Evolutionary conservation across 805 yeast species (phyloP), one percentile per base, ranked within the genome.

Genomic region (Myxozyma kluyveri): DNA sequence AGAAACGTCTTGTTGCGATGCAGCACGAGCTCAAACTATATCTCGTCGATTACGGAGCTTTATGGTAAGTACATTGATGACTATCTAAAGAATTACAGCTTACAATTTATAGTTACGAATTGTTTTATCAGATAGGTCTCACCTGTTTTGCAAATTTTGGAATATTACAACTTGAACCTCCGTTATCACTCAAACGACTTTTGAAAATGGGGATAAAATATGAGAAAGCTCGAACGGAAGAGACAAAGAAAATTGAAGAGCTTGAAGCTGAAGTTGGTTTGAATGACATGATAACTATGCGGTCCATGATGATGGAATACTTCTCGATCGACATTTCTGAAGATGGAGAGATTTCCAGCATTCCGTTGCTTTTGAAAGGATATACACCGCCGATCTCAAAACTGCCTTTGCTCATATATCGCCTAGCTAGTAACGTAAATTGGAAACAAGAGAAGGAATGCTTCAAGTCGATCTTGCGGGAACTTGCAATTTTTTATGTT

Each of bases 61-160:
- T 87, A 0, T 73, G 83, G 56, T 52, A 39, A 10, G 19, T n/a
- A 14, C 3, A 1, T 40, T 41, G n/a, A 9, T 29, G 33, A 29
- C 9, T 29, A 9, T 9, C 33, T 29, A 14, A 9, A 14, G 33
- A 14, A 14, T 29, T 29, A 9, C n/a, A 29, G 33, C 33, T 29
- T 29, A 9, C 33, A 29, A 14, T 36, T 37, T 3, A 6, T 24
- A 48, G 59, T 26, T 68, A 70, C 54, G 88, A 86, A 56, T 72
- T 88, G 49, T 89, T 86, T 62, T 93, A 89, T 67, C 97, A 93
- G 62, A 69, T 86, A 3, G 88, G 86, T 0, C 68, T 93, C 12
- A 69, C 84, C 0, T 88, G 87, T 53, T 88, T 93, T 68, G 79
- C 84, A 39, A 90, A 89, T 63, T 91, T 81, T 69, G 98, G 99